Conservation (phyloP, 306 rosid genomes). For the Trichosanthes truncata region DNA sequence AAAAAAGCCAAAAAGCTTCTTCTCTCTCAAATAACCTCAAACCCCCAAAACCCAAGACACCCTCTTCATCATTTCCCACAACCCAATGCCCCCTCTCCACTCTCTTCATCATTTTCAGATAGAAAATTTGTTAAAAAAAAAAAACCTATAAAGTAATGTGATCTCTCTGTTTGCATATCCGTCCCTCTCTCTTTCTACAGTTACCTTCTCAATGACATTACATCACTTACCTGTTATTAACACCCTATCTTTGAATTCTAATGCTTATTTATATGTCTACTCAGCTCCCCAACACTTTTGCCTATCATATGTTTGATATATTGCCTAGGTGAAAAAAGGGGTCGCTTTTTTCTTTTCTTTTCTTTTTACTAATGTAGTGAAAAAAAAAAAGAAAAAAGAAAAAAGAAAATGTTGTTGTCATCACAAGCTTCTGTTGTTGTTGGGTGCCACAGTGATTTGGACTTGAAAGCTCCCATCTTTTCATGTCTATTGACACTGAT, state of each 20-base stretch:
- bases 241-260: slow-evolving; percentile 31
- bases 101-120: slow-evolving; percentile 11
- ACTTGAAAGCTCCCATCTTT: slow-evolving; percentile 99
- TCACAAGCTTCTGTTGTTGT: slow-evolving; percentile 62
- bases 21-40: not conserved
- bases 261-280: slow-evolving; percentile 13
- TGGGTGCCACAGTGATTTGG: slow-evolving; percentile 95
- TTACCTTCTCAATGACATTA: slow-evolving; percentile 55
- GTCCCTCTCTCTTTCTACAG: slow-evolving; percentile 17
- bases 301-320: not conserved
- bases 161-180: not conserved
- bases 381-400: not conserved
- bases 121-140: not conserved
- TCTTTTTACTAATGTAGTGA: not conserved
- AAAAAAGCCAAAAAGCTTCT: not conserved
- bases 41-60: not conserved
- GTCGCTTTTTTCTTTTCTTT: not conserved
- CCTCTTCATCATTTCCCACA: slow-evolving; percentile 1
- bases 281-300: not conserved
- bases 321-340: not conserved
- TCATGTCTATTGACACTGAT: slow-evolving; percentile 98
- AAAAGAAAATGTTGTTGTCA: slow-evolving; percentile 34
- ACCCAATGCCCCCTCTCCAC: slow-evolving; percentile 5
- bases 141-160: not conserved
- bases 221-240: slow-evolving; percentile 39